Base-by-base conservation (phyloP, 1,284 basidiomycete genomes). In the Cronartium quercuum region DNA sequence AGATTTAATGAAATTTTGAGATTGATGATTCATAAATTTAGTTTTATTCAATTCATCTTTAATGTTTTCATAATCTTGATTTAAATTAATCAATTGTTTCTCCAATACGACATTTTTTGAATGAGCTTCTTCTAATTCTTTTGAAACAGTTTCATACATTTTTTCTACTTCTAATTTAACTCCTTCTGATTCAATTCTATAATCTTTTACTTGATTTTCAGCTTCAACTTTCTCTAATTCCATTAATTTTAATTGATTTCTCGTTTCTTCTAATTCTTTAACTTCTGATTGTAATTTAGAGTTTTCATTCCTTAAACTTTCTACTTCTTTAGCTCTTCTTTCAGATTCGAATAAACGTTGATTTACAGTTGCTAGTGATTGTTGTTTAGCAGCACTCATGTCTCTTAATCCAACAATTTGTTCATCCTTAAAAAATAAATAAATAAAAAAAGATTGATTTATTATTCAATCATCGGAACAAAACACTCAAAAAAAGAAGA, bases 351-450 rank as follows among this genome's bases (percentile, higher is more conserved):
- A 60, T 60, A 60, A 60, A 6, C 34, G 21, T 60, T 60, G 58
- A 35, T 60, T 60, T 15, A 60, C 58, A 4, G 58, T 60, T 13
- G 58, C 58, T 60, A 60, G 35, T 29, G 58, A 24, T 60, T 60
- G 58, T 60, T 60, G 58, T 60, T 60, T 60, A 29, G 58, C 34
- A 12, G 58, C 58, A 51, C 47, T 51, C 58, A 60, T 35, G 3
- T 24, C 58, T 60, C 58, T 60, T 60, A 60, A 35, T 6, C 34
- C 34, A 24, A 13, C 13, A 24, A 60, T 60, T 60, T 60, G n/a
- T 60, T 60, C 58, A 60, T 60, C 58, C 58, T 60, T 6, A 24
- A 6, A 29, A 60, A 2, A 60, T 24, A 60, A 6, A 35, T 18
- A 60, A 58, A n/a, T 58, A 9, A 13, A 4, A 29, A 60, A 60